These are phyloP conservation scores for Syzygium malaccense DNA, from an alignment of 441 rosid genomes.

Conservation along the genomic window DNA sequence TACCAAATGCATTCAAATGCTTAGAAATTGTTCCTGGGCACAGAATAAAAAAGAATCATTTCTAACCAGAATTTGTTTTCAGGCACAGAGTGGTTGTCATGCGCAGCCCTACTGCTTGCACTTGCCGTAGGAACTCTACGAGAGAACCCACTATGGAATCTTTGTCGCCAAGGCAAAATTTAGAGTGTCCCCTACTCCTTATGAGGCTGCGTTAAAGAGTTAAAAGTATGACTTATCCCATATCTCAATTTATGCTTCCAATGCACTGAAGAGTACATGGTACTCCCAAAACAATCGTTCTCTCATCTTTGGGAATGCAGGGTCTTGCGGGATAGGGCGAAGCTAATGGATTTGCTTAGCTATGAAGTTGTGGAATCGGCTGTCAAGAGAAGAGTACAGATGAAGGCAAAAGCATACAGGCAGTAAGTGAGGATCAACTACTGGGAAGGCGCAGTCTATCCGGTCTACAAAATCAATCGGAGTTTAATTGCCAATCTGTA, in stretches of 20 bases:
- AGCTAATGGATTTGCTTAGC: constrained; percentile 1
- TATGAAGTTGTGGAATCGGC: neutral
- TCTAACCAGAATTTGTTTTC: no score
- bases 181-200: neutral
- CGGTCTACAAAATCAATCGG: neutral
- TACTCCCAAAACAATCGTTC: neutral
- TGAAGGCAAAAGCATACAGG: neutral
- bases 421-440: neutral
- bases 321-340: constrained; percentile 1
- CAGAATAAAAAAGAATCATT: no score
- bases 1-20: no score
- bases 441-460: neutral
- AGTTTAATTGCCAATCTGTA: neutral
- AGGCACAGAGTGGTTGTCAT: no score
- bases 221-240: neutral
- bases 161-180: constrained; percentile 2
- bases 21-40: no score
- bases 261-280: neutral
- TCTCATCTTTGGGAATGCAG: neutral
- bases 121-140: neutral
- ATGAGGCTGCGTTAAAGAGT: neutral
- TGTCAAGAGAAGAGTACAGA: constrained; percentile 2
- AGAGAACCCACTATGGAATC: neutral
- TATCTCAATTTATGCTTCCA: neutral
- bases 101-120: neutral